Conservation (phyloP, 176 grass and related monocot species). For the Oryza glumipatula region DNA sequence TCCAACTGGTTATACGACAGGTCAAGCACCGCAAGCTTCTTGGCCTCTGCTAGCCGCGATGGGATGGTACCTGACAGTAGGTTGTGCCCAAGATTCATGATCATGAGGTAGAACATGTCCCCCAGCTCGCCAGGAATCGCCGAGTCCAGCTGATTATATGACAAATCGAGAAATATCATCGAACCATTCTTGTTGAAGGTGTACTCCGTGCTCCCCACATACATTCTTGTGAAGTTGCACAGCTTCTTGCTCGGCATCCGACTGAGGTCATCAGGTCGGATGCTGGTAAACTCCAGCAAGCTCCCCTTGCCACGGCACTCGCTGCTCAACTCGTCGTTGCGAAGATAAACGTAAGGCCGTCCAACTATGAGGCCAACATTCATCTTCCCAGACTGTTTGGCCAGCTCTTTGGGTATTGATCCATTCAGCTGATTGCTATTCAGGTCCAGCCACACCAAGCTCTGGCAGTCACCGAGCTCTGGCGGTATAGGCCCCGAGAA, state of each 20-base stretch:
- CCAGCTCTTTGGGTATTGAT: constrained; percentile 66
- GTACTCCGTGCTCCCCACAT: constrained; percentile 85
- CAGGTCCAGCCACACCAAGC: constrained; percentile 88
- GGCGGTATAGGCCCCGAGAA: constrained; percentile 75
- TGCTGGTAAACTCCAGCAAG: constrained; percentile 85
- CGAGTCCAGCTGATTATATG: constrained; percentile 77
- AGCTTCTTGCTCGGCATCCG: constrained; percentile 74
- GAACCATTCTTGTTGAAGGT: constrained; percentile 95
- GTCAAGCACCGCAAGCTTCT: constrained; percentile 77
- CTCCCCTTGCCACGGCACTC: constrained; percentile 82
- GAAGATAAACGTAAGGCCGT: constrained; percentile 75
- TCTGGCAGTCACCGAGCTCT: constrained; percentile 90
- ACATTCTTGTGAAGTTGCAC: constrained; percentile 86
- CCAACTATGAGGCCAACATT: constrained; percentile 72
- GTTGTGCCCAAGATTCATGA: constrained; percentile 93
- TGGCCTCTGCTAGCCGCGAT: constrained; percentile 51
- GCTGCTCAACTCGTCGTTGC: constrained; percentile 83
- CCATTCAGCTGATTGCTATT: constrained; percentile 85
- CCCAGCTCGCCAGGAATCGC: constrained; percentile 80
- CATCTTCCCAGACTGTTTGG: constrained; percentile 84
- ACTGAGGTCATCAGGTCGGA: constrained; percentile 70
- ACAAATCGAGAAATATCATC: constrained; percentile 96
- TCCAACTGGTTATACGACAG: constrained; percentile 80
- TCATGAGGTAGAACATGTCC: constrained; percentile 89
- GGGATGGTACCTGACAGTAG: constrained; percentile 72